Evolutionary conservation across 805 yeast genomes (phyloP), one percentile per base, ranked within the genome.

Genomic region (Kuraishia capsulata): DNA sequence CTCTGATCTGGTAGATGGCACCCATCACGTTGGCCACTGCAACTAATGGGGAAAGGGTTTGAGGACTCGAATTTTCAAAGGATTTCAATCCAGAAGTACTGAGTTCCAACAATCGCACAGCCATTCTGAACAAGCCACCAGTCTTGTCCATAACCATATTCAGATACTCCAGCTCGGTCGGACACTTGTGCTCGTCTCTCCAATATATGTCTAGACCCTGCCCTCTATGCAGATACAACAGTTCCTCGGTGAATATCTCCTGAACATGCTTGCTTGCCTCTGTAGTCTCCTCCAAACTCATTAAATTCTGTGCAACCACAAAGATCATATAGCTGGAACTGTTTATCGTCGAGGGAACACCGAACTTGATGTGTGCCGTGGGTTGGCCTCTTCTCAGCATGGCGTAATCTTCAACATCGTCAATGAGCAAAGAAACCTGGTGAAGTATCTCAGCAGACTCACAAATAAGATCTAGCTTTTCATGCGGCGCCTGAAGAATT

Each of bases 161-260:
- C 25, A 78, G 54, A 51, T 89, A 89, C 50, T 84, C 77, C 1
- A 57, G 54, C 42, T 78, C 81, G 4, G 65, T 62, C 0, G 92
- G 92, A 35, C 81, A 67, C 1, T 53, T 51, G 24, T 65, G 50
- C 21, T 69, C 62, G 40, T 87, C 95, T 44, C 97, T 66, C 96
- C 97, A 89, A 56, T 78, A 81, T 17, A 89, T 68, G 49, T 89
- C 97, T 42, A 82, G 58, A 0, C 95, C 94, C 62, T 89, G 97
- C 4, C 97, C 97, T 35, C 82, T 68, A 54, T 89, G 97, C 41
- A 89, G 60, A 50, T 82, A 79, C 38, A 84, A 56, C 76, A 89
- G 66, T 49, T 89, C 96, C 37, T 83, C 83, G 42, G 75, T 65
- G 42, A 78, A 69, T 1, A 78, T 67, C 17, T 53, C 53, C 3